These are phyloP conservation scores for Blepharisma undulans DNA, from an alignment of 169 alveolate genomes.

Conservation along the genomic window DNA sequence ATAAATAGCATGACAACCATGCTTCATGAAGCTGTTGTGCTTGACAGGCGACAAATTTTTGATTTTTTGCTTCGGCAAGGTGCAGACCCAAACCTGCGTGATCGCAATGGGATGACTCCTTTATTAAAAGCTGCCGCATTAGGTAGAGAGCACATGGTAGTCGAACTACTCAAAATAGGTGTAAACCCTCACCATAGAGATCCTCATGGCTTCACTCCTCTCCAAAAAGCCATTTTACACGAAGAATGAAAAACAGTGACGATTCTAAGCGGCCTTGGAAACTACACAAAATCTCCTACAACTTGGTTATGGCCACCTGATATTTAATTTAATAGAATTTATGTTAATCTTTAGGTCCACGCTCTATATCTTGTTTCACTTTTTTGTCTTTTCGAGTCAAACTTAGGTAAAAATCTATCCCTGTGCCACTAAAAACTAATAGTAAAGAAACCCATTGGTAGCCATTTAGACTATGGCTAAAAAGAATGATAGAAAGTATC, in stretches of 20 bases:
- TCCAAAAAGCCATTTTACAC: conserved; percentile 18
- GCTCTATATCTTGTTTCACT: background rate
- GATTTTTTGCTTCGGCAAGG: conserved; percentile 22
- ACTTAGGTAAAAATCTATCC: background rate
- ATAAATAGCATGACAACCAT: conserved; percentile 39
- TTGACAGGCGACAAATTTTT: conserved; percentile 7
- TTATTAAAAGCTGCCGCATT: conserved; percentile 39
- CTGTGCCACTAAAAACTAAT: conserved; percentile 13
- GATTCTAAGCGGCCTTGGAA: background rate
- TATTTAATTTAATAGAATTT: background rate
- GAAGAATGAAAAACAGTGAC: conserved; percentile 20
- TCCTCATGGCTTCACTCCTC: conserved; percentile 28
- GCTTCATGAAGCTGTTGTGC: conserved; percentile 38
- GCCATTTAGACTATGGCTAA: conserved; percentile 4
- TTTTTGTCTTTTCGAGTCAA: background rate
- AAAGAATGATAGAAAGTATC: conserved; percentile 10
- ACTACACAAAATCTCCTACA: background rate
- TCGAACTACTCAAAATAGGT: background rate
- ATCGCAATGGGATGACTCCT: conserved; percentile 43
- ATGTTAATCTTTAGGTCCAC: background rate
- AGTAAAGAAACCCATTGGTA: conserved; percentile 5
- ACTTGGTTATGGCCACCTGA: conserved; percentile 40
- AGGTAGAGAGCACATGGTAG: conserved; percentile 11
- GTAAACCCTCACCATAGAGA: conserved; percentile 31
- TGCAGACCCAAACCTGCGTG: conserved; percentile 34